Percentiles rank a stretch among this genome's conserved stretches.
Evolutionary conservation across 177 flowering plant genomes (phyloP).

Genomic region (Vitis hybrid): DNA sequence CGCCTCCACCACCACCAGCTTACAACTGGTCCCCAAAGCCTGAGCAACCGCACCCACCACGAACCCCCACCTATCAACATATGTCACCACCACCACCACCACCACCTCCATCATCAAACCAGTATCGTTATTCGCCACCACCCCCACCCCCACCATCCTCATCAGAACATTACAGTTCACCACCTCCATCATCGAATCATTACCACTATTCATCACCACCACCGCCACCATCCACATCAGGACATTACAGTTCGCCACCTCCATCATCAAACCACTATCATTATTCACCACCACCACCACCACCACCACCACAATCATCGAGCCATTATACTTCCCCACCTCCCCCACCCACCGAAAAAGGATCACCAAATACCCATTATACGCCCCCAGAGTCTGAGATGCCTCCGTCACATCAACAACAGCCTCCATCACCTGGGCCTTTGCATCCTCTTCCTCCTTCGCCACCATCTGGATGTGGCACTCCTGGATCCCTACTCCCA

Average conservation of each 20-base stretch:
- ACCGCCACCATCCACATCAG: conserved; percentile 8
- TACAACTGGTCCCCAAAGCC: too few relatives aligned
- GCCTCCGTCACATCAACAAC: conserved; percentile 9
- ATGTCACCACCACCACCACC: conserved; percentile 19
- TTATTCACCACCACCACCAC: conserved; percentile 17
- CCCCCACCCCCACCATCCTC: conserved; percentile 23
- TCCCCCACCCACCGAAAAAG: conserved; percentile 15
- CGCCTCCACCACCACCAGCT: conserved; percentile 17
- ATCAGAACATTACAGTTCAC: background rate
- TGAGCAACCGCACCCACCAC: too few relatives aligned
- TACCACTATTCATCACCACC: conserved; percentile 8
- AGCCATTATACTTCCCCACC: conserved; percentile 9
- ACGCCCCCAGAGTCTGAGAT: background rate
- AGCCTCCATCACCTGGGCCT: background rate
- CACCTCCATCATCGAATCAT: conserved; percentile 17
- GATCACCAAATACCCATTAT: conserved; percentile 9
- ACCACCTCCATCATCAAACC: conserved; percentile 10
- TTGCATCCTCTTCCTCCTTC: background rate
- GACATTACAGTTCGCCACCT: conserved; percentile 2
- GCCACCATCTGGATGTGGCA: conserved; percentile 1
- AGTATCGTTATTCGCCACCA: conserved; percentile 5
- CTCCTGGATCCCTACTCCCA: conserved; percentile 8
- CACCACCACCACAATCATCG: background rate
- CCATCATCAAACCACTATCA: conserved; percentile 17
- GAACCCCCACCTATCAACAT: too few relatives aligned